Conservation (phyloP, 208 protist genomes). For the Jaenimonas drosophilae region DNA sequence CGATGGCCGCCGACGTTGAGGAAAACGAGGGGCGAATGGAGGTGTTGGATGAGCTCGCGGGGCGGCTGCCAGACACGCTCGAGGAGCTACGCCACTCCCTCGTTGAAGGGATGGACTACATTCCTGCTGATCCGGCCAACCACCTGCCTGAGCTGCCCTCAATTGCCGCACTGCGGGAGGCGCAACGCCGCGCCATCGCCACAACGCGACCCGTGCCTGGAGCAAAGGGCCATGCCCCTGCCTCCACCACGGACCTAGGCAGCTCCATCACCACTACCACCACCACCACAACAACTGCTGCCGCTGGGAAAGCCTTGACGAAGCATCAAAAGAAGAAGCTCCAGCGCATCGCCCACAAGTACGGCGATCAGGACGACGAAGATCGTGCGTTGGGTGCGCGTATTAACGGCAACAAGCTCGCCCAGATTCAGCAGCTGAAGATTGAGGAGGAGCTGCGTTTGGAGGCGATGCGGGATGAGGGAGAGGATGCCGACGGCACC, state of each 20-base stretch:
- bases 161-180: constrained; percentile 13
- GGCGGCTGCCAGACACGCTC: background rate
- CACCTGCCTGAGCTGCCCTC: constrained; percentile 13
- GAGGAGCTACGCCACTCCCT: constrained; percentile 7
- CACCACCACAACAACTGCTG: background rate
- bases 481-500: constrained; percentile 11
- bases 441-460: constrained; percentile 12
- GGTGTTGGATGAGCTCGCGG: background rate
- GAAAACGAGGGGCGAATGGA: too few species aligned
- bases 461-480: constrained; percentile 5
- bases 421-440: constrained; percentile 31
- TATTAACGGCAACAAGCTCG: constrained; percentile 59
- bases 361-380: constrained; percentile 77
- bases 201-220: background rate
- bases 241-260: background rate
- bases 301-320: constrained; percentile 17
- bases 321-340: constrained; percentile 61
- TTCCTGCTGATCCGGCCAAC: constrained; percentile 9
- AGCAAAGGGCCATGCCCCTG: background rate
- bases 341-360: constrained; percentile 66
- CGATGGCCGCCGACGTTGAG: background rate
- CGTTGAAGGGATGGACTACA: background rate
- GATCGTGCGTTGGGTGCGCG: constrained; percentile 34
- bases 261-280: background rate
- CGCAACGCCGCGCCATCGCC: constrained; percentile 4